A percentile compares a stretch with the other conserved stretches of the same genome.
phyloP scores from a whole-genome alignment of 2,329 filamentous ascomycete genomes.

The Neoarthrinium moseri region DNA sequence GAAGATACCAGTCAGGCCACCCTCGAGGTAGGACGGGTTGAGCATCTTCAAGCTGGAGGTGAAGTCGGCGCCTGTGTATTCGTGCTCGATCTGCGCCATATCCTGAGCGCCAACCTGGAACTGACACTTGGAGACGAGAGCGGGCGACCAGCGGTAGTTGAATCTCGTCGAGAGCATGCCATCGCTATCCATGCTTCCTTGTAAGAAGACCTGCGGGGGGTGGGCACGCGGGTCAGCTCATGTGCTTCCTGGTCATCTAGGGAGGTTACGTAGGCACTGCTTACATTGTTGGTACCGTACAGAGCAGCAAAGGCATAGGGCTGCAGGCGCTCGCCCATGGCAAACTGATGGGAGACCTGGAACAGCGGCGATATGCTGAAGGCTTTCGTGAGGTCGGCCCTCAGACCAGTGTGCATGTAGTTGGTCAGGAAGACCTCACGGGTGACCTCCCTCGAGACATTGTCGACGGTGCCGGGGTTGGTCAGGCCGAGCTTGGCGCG shows the following conservation, averaged over 20 bases:
- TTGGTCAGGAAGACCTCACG: constrained; percentile 96
- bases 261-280: no score
- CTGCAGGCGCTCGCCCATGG: constrained; percentile 88
- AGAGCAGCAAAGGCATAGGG: constrained; percentile 94
- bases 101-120: constrained; percentile 81
- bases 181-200: constrained; percentile 94
- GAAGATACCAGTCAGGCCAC: constrained; percentile 89
- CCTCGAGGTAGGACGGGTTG: constrained; percentile 92
- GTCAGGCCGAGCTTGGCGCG: constrained; percentile 83
- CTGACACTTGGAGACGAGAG: constrained; percentile 82
- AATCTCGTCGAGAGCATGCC: constrained; percentile 82
- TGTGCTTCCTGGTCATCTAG: no score
- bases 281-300: constrained; percentile 88
- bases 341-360: constrained; percentile 95
- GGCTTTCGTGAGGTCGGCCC: constrained; percentile 94
- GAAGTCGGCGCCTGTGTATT: constrained; percentile 93
- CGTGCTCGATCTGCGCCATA: constrained; percentile 91
- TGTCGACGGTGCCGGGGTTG: constrained; percentile 92
- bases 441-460: constrained; percentile 86
- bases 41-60: constrained; percentile 89
- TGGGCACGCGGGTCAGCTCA: no score
- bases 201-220: constrained; percentile 90
- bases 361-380: constrained; percentile 93
- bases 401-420: constrained; percentile 93
- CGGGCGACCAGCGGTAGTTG: constrained; percentile 85